Conservation (phyloP, 495 filamentous ascomycete genomes). For the Choiromyces venosus region DNA sequence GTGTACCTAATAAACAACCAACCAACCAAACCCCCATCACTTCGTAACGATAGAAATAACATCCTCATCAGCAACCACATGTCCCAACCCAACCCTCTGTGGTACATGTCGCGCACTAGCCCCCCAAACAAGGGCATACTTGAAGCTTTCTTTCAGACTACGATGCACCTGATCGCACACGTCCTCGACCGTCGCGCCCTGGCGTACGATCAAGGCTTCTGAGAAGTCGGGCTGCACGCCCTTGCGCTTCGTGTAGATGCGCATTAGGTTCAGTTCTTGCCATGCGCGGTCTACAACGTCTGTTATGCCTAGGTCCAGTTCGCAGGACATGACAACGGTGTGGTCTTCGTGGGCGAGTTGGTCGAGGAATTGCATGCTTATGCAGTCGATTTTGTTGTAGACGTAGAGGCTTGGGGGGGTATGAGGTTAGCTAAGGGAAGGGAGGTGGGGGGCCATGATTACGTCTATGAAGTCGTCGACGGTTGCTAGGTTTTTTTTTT, state of each 20-base stretch:
- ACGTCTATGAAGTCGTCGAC: slow-evolving; percentile 99
- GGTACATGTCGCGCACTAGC: slow-evolving; percentile 91
- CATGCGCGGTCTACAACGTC: slow-evolving; percentile 94
- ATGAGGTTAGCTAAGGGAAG: no score
- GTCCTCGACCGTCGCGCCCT: slow-evolving; percentile 84
- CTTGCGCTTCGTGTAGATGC: slow-evolving; percentile 96
- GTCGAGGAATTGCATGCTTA: slow-evolving; percentile 89
- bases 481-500: slow-evolving; percentile 63
- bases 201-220: slow-evolving; percentile 90
- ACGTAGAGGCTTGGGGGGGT: slow-evolving; percentile 98
- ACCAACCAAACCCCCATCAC: slow-evolving; percentile 39
- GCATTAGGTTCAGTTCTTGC: slow-evolving; percentile 85
- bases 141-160: slow-evolving; percentile 95
- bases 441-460: slow-evolving; percentile 97
- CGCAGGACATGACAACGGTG: slow-evolving; percentile 96
- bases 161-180: slow-evolving; percentile 95
- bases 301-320: slow-evolving; percentile 91
- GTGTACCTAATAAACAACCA: not conserved
- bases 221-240: slow-evolving; percentile 84
- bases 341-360: slow-evolving; percentile 84
- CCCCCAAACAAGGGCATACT: slow-evolving; percentile 97
- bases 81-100: slow-evolving; percentile 82
- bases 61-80: slow-evolving; percentile 89
- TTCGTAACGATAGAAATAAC: slow-evolving; percentile 94
- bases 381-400: slow-evolving; percentile 99